Conservation (phyloP, 208 protist genomes). For the Crithidia sp. region DNA sequence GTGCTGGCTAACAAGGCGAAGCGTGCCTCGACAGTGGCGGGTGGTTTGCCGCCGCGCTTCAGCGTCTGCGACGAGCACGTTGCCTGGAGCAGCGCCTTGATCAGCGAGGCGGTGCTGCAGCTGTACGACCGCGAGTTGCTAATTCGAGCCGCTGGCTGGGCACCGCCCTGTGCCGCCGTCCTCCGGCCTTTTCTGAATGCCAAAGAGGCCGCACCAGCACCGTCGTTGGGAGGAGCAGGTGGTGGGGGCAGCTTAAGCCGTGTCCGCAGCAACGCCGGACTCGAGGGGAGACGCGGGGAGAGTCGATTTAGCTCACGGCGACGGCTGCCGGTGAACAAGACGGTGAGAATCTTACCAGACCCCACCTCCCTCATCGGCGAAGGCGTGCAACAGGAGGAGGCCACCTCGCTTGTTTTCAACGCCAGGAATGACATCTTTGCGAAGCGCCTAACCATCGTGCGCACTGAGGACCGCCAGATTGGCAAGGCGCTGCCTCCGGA, state of each 20-base stretch:
- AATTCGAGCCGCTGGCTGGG: slow-evolving; percentile 37
- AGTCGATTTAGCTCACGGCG: not conserved
- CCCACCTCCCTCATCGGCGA: slow-evolving; percentile 9
- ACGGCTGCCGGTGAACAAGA: not conserved
- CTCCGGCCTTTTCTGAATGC: slow-evolving; percentile 33
- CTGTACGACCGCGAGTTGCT: slow-evolving; percentile 65
- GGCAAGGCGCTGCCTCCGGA: slow-evolving; percentile 36
- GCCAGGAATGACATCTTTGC: slow-evolving; percentile 35
- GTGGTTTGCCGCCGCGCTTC: slow-evolving; percentile 32
- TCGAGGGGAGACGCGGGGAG: not conserved
- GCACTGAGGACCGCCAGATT: slow-evolving; percentile 38
- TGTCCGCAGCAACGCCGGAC: slow-evolving; percentile 4
- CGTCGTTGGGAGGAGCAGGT: not conserved
- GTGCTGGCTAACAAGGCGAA: slow-evolving; percentile 67
- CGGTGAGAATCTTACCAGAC: not conserved
- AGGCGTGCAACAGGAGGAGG: slow-evolving; percentile 7
- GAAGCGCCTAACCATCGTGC: slow-evolving; percentile 49
- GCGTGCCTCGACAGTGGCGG: not conserved
- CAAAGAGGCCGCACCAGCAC: not conserved
- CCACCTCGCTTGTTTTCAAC: slow-evolving; percentile 31
- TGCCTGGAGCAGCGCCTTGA: slow-evolving; percentile 58
- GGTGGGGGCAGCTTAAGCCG: not conserved
- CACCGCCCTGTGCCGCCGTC: slow-evolving; percentile 27
- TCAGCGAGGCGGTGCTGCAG: slow-evolving; percentile 62
- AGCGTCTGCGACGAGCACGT: slow-evolving; percentile 72